Percentiles rank a stretch among this genome's conserved stretches.
Conservation (phyloP, 441 rosid species). For the Aquilaria agallochum region DNA sequence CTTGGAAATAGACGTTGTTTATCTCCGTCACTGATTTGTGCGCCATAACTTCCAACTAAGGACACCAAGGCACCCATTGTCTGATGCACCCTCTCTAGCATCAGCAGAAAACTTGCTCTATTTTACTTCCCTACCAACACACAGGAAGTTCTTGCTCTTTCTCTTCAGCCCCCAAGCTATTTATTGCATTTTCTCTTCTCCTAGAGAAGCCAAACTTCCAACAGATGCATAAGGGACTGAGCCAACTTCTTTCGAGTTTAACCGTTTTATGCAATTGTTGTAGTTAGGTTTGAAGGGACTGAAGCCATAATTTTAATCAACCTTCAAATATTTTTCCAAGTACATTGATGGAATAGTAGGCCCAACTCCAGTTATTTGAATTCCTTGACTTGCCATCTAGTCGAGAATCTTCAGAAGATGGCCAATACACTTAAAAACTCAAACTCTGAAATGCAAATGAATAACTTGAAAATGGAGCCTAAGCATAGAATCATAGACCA, state of each 20-base stretch:
- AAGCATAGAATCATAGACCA: background rate
- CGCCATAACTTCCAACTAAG: conserved; percentile 43
- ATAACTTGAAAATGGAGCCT: too few relatives aligned
- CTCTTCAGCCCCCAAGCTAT: conserved; percentile 32
- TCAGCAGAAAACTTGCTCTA: conserved; percentile 30
- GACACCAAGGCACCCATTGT: conserved; percentile 44
- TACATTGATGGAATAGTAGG: conserved; percentile 47
- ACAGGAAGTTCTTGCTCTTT: conserved; percentile 35
- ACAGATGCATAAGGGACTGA: conserved; percentile 51
- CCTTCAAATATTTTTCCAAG: conserved; percentile 35
- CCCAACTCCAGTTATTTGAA: conserved; percentile 37
- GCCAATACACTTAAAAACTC: background rate
- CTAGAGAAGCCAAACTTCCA: conserved; percentile 41
- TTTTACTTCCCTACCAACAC: conserved; percentile 50
- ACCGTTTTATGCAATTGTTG: conserved; percentile 29
- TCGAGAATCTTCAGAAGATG: conserved; percentile 21
- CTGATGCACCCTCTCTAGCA: conserved; percentile 30
- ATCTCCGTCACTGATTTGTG: conserved; percentile 26
- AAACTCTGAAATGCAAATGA: background rate
- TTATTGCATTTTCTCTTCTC: conserved; percentile 42
- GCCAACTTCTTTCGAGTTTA: conserved; percentile 24
- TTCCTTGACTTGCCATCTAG: conserved; percentile 32
- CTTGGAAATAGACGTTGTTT: too few relatives aligned
- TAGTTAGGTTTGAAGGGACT: conserved; percentile 30
- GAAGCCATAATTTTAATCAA: conserved; percentile 43